Conservation (phyloP, 495 filamentous ascomycete genomes). For the Xanthoparmelia taractica region DNA sequence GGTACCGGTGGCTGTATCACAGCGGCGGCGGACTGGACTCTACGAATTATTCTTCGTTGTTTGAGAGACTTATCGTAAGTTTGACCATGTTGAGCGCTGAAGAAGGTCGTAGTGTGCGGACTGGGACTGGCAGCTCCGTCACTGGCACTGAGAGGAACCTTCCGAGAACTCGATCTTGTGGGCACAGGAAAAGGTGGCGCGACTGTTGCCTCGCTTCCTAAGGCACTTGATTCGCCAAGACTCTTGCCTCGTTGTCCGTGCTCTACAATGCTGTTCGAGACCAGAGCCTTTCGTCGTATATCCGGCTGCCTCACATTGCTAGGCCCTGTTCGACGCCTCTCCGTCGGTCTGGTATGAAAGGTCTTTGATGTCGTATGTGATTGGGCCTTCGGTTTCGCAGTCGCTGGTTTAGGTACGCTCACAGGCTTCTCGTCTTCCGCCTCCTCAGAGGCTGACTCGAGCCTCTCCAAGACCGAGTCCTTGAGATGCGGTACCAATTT, state of each 20-base stretch:
- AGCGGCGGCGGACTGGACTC: constrained; percentile 71
- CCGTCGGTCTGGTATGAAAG: constrained; percentile 5
- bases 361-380: constrained; percentile 18
- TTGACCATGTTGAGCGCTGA: constrained; percentile 34
- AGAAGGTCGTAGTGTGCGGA: constrained; percentile 42
- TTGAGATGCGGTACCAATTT: constrained; percentile 22
- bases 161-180: constrained; percentile 76
- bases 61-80: constrained; percentile 25
- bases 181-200: constrained; percentile 85
- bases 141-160: constrained; percentile 59
- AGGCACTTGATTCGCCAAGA: constrained; percentile 61
- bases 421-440: constrained; percentile 7
- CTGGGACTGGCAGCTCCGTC: constrained; percentile 78
- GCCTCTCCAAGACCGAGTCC: constrained; percentile 6
- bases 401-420: constrained; percentile 1
- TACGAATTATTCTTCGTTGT: constrained; percentile 54
- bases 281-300: constrained; percentile 60
- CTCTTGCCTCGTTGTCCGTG: constrained; percentile 62
- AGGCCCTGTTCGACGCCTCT: neutral
- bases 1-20: constrained; percentile 47
- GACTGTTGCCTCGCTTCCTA: constrained; percentile 39
- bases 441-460: constrained; percentile 8
- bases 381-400: neutral
- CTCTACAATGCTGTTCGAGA: constrained; percentile 65
- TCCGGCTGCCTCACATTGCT: constrained; percentile 39